phyloP scores from a whole-genome alignment of 139 green algal species.

The Chlamydomonas sphaeroides region DNA sequence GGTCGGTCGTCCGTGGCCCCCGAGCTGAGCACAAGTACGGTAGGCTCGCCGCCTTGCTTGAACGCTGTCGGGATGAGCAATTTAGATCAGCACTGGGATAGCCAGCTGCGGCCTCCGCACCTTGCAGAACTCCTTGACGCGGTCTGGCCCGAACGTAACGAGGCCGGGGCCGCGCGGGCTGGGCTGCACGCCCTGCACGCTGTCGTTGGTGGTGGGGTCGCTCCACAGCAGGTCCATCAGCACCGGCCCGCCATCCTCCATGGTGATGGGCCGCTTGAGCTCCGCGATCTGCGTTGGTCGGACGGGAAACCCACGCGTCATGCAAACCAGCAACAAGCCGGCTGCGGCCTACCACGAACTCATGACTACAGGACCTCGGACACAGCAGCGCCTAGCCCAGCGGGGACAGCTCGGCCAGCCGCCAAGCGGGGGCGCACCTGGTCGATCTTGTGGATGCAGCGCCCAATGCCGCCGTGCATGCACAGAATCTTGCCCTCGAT shows the following conservation, averaged over 20 bases:
- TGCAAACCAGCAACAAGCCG: too few relatives aligned
- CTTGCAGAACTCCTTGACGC: slow-evolving; percentile 98
- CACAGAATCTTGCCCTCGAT: slow-evolving; percentile 98
- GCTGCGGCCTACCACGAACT: too few relatives aligned
- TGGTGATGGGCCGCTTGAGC: slow-evolving; percentile 92
- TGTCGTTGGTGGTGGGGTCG: slow-evolving; percentile 98
- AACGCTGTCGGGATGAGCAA: too few relatives aligned
- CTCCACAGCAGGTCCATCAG: slow-evolving; percentile 99
- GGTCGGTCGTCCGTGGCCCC: too few relatives aligned
- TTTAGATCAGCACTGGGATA: too few relatives aligned
- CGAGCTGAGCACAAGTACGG: too few relatives aligned
- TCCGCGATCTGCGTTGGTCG: slow-evolving; percentile 92
- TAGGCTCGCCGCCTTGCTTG: too few relatives aligned
- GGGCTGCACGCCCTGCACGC: slow-evolving; percentile 91
- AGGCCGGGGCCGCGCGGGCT: slow-evolving; percentile 90
- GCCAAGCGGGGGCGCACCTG: slow-evolving; percentile 43
- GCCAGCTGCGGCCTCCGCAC: slow-evolving; percentile 37
- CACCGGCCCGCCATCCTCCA: slow-evolving; percentile 92
- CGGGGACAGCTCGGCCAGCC: too few relatives aligned
- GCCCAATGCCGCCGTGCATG: slow-evolving; percentile 98
- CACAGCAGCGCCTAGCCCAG: too few relatives aligned
- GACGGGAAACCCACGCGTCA: too few relatives aligned
- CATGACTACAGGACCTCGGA: too few relatives aligned
- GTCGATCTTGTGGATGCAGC: slow-evolving; percentile 86
- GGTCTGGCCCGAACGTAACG: slow-evolving; percentile 97